Evolutionary conservation across 2,329 filamentous ascomycete genomes (phyloP).

Genomic region (Venturia nashicola): DNA sequence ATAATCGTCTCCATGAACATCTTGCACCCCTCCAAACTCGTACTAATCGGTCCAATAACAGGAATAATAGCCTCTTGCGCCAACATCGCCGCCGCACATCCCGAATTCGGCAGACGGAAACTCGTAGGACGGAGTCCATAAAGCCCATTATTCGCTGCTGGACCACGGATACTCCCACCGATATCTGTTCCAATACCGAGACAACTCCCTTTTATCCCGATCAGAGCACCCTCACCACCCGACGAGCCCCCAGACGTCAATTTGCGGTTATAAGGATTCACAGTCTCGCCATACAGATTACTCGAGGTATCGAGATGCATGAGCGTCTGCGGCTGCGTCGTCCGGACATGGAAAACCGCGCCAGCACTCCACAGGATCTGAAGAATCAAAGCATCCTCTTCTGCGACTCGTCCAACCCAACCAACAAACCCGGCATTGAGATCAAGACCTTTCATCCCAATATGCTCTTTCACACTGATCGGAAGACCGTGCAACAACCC

Average conservation of each 20-base stretch:
- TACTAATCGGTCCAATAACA: slow-evolving; percentile 42
- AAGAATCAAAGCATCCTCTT: slow-evolving; percentile 36
- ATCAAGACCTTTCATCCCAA: slow-evolving; percentile 36
- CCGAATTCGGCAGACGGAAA: slow-evolving; percentile 30
- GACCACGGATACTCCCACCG: slow-evolving; percentile 36
- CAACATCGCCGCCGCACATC: slow-evolving; percentile 30
- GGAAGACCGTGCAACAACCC: slow-evolving; percentile 40
- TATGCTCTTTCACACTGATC: slow-evolving; percentile 39
- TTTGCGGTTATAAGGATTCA: slow-evolving; percentile 41
- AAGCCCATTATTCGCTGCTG: slow-evolving; percentile 35
- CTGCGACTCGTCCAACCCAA: slow-evolving; percentile 33
- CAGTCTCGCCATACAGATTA: slow-evolving; percentile 40
- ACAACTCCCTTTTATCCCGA: slow-evolving; percentile 39
- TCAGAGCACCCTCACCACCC: slow-evolving; percentile 44
- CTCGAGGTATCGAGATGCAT: slow-evolving; percentile 42
- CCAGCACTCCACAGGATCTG: slow-evolving; percentile 35
- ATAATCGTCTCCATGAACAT: slow-evolving; percentile 43
- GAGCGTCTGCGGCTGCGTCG: slow-evolving; percentile 41
- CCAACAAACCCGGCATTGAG: slow-evolving; percentile 37
- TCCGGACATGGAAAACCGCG: slow-evolving; percentile 39
- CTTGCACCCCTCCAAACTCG: slow-evolving; percentile 38
- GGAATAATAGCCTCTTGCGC: slow-evolving; percentile 35
- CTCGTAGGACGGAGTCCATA: slow-evolving; percentile 32
- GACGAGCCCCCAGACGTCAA: slow-evolving; percentile 42
- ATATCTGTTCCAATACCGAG: slow-evolving; percentile 44